phyloP scores from a whole-genome alignment of 345 rosid genomes.

The Citrus australasica region DNA sequence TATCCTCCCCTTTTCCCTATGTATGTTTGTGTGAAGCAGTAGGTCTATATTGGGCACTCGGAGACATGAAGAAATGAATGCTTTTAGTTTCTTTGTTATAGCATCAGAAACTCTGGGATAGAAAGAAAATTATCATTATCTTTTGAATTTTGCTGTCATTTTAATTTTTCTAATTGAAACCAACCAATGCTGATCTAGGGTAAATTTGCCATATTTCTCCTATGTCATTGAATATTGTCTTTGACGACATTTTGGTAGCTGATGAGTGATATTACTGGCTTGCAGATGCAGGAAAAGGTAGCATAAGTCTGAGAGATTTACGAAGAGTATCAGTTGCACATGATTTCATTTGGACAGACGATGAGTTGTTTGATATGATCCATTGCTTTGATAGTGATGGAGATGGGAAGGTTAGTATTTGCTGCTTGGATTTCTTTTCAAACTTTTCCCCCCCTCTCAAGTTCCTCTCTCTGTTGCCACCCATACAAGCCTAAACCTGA shows the following conservation, averaged over 20 bases:
- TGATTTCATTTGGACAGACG: slow-evolving; percentile 73
- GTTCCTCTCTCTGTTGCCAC: neutral
- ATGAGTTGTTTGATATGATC: slow-evolving; percentile 75
- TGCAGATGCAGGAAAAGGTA: slow-evolving; percentile 67
- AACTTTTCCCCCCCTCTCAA: too few species aligned
- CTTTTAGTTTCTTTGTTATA: neutral
- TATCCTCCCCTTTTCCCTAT: neutral
- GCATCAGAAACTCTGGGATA: neutral
- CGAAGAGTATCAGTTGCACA: slow-evolving; percentile 49
- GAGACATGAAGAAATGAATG: neutral
- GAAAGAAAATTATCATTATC: neutral
- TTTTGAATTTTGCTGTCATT: neutral
- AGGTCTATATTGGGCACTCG: neutral
- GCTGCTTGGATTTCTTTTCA: neutral
- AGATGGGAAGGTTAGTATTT: slow-evolving; percentile 63
- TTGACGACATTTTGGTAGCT: neutral
- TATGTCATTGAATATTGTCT: neutral
- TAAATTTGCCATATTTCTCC: neutral
- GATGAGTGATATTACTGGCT: slow-evolving; percentile 12
- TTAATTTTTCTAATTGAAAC: neutral
- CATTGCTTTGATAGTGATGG: slow-evolving; percentile 60
- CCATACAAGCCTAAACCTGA: neutral
- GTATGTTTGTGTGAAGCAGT: neutral
- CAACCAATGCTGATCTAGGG: neutral
- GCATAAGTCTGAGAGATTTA: slow-evolving; percentile 49